Conservation (phyloP, 2,329 filamentous ascomycete genomes). For the Fusarium sambucinum region DNA sequence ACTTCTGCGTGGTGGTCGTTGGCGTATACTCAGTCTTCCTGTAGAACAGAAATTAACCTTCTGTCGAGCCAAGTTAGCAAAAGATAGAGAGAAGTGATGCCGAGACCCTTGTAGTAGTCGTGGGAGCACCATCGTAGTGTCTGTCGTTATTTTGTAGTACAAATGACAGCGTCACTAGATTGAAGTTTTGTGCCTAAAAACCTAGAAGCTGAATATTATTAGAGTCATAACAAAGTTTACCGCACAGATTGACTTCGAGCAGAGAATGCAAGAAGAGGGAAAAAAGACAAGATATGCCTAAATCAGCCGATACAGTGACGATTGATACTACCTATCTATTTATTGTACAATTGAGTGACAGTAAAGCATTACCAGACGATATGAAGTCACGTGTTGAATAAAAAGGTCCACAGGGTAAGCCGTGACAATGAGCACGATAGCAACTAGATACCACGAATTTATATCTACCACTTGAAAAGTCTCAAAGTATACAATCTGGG, state of each 20-base stretch:
- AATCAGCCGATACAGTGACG: not conserved
- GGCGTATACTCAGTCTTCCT: conserved; percentile 10
- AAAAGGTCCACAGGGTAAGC: conserved; percentile 26
- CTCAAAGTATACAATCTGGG: no score
- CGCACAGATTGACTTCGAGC: not conserved
- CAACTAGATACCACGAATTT: not conserved
- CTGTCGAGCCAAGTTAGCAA: not conserved
- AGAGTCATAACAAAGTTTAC: not conserved
- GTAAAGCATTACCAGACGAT: not conserved
- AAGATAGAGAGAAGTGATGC: not conserved
- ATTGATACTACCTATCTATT: not conserved
- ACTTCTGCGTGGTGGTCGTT: conserved; percentile 14
- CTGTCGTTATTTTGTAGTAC: not conserved
- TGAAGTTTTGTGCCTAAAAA: not conserved
- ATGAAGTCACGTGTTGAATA: conserved; percentile 23
- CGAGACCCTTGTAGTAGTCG: not conserved
- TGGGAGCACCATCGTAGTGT: conserved; percentile 8
- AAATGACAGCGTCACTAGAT: no score
- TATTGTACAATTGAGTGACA: not conserved
- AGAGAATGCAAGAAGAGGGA: not conserved
- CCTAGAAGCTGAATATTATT: not conserved
- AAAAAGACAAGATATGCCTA: not conserved
- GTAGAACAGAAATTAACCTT: conserved; percentile 15
- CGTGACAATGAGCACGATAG: not conserved
- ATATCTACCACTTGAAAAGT: not conserved